These are phyloP conservation scores for Botrytis cinerea DNA, from an alignment of 2,329 filamentous ascomycete genomes.

Conservation along the genomic window DNA sequence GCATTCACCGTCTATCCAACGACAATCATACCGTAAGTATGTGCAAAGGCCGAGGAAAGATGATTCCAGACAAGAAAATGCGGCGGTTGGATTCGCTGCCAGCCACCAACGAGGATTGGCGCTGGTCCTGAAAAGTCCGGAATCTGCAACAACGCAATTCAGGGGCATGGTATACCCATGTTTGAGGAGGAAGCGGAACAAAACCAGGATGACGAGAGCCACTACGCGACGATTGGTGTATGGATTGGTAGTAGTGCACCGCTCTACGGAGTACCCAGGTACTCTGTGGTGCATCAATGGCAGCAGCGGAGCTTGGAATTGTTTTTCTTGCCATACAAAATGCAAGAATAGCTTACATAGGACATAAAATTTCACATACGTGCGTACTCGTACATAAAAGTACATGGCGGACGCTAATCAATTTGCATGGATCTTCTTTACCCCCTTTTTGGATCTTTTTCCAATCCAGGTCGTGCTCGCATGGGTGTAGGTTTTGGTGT, in stretches of 20 bases:
- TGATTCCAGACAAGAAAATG: slow-evolving; percentile 12
- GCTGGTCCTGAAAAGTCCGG: slow-evolving; percentile 20
- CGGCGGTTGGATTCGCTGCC: slow-evolving; percentile 25
- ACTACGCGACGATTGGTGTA: slow-evolving; percentile 22
- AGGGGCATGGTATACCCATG: slow-evolving; percentile 27
- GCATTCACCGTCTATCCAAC: slow-evolving; percentile 4
- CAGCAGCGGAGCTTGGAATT: neutral
- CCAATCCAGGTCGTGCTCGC: slow-evolving; percentile 13
- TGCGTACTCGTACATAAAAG: neutral
- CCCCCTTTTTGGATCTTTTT: slow-evolving; percentile 19
- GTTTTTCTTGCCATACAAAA: neutral
- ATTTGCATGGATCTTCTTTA: neutral
- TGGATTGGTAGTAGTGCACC: slow-evolving; percentile 21
- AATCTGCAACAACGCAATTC: slow-evolving; percentile 25
- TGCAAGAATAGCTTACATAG: slow-evolving; percentile 3
- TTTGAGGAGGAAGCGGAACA: slow-evolving; percentile 21
- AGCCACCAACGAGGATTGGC: slow-evolving; percentile 24
- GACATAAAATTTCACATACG: neutral
- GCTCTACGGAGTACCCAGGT: neutral
- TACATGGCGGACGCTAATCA: neutral
- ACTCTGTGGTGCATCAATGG: slow-evolving; percentile 10
- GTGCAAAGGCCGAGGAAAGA: slow-evolving; percentile 2
- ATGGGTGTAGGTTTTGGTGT: slow-evolving; percentile 16
- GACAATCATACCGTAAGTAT: slow-evolving; percentile 14
- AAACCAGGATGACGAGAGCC: slow-evolving; percentile 28